Percentiles rank a stretch among this genome's conserved stretches.
These are phyloP conservation scores for Hypoxylon rubiginosum DNA, from an alignment of 2,329 filamentous ascomycete genomes.

Conservation along the genomic window DNA sequence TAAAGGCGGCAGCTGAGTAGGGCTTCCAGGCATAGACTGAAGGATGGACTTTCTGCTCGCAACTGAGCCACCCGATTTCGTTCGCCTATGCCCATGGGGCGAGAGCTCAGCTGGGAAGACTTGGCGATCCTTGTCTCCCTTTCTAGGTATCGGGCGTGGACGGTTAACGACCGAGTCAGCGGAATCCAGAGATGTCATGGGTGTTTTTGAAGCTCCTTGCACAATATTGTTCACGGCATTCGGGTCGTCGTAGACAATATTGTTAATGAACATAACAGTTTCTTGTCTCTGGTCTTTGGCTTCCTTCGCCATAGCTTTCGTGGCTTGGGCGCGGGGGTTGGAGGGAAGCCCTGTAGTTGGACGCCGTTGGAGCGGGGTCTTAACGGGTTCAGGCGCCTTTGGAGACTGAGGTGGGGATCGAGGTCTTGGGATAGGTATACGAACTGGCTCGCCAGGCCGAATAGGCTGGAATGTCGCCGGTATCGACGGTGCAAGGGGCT, in stretches of 20 bases:
- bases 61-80: conserved; percentile 64
- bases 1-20: conserved; percentile 66
- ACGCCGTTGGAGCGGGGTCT: conserved; percentile 60
- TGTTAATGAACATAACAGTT: conserved; percentile 69
- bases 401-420: conserved; percentile 49
- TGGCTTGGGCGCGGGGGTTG: conserved; percentile 59
- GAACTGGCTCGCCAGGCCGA: conserved; percentile 49
- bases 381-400: conserved; percentile 50
- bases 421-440: conserved; percentile 54
- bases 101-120: conserved; percentile 63
- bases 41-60: conserved; percentile 62
- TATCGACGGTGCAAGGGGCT: conserved; percentile 44
- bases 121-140: conserved; percentile 60
- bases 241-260: conserved; percentile 68
- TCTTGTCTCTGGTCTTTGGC: conserved; percentile 54
- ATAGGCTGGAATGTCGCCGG: conserved; percentile 46
- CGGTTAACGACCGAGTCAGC: conserved; percentile 64
- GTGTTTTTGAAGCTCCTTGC: conserved; percentile 56
- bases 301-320: conserved; percentile 51
- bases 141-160: conserved; percentile 68
- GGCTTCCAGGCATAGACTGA: conserved; percentile 59
- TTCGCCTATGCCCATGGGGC: conserved; percentile 60
- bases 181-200: conserved; percentile 43
- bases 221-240: conserved; percentile 63
- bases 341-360: conserved; percentile 62